Conservation (phyloP, 2,329 filamentous ascomycete genomes). For the Penicillium italicum region DNA sequence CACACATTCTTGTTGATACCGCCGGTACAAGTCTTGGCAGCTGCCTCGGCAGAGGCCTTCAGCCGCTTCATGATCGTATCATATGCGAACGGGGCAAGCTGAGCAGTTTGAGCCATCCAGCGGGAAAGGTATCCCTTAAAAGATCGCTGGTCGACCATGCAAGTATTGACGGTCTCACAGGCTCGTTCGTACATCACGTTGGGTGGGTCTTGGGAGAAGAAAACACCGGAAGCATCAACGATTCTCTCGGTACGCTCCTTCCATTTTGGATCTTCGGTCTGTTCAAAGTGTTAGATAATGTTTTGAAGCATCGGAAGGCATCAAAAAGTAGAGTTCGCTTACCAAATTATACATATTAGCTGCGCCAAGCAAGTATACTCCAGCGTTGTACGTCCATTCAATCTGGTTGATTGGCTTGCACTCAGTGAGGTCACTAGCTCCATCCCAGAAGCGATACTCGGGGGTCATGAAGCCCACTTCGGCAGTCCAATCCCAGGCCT, state of each 20-base stretch:
- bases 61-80: constrained; percentile 53
- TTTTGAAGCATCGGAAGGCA: neutral
- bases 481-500: constrained; percentile 57
- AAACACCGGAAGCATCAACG: constrained; percentile 53
- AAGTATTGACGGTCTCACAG: constrained; percentile 54
- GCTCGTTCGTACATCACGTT: constrained; percentile 57
- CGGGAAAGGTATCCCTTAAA: constrained; percentile 65
- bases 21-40: constrained; percentile 53
- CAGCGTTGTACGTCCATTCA: constrained; percentile 58
- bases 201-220: constrained; percentile 44
- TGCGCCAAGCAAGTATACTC: constrained; percentile 53
- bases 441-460: constrained; percentile 54
- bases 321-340: constrained; percentile 15
- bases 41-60: constrained; percentile 51
- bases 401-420: constrained; percentile 52
- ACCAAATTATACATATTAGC: constrained; percentile 56
- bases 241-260: constrained; percentile 49
- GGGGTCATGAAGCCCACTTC: constrained; percentile 50
- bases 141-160: constrained; percentile 61
- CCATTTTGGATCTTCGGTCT: constrained; percentile 51
- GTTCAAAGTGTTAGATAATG: neutral
- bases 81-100: constrained; percentile 56
- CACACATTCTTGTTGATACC: constrained; percentile 40
- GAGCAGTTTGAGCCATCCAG: constrained; percentile 56
- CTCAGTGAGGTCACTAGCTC: constrained; percentile 50